Evolutionary conservation across 805 yeast genomes (phyloP).

Genomic region (Spathaspora arborariae): DNA sequence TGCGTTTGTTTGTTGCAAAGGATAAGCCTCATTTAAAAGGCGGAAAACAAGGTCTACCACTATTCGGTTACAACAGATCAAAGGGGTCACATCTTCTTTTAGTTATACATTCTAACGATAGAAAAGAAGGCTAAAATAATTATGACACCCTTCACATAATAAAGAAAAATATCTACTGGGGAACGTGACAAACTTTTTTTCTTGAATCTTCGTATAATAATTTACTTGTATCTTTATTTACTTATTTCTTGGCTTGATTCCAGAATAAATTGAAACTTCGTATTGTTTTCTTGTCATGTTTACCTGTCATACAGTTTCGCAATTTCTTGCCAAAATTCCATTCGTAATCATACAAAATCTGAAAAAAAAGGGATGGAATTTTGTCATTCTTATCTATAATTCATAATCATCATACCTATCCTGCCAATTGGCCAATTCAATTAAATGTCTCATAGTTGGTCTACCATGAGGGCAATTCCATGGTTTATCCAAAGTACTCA

Average conservation of each 20-base stretch:
- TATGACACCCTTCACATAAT: no score
- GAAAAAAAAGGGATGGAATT: no score
- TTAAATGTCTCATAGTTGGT: constrained; percentile 91
- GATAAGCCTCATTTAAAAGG: not conserved
- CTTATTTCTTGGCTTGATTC: not conserved
- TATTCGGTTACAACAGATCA: not conserved
- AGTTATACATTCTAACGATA: no score
- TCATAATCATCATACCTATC: constrained; percentile 14
- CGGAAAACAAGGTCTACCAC: not conserved
- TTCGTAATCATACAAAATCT: not conserved
- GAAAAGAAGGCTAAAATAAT: no score
- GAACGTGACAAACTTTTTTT: not conserved
- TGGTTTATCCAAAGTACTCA: constrained; percentile 78
- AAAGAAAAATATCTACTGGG: no score
- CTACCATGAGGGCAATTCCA: constrained; percentile 98
- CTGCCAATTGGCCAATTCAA: constrained; percentile 42
- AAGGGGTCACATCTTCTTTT: no score
- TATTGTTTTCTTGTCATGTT: no score
- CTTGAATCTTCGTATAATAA: no score
- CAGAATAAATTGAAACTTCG: not conserved
- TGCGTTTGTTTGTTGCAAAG: no score
- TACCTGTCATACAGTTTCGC: no score
- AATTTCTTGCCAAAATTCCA: not conserved
- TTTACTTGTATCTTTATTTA: not conserved
- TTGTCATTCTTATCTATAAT: not conserved